Evolutionary conservation across 257 asterid genomes (phyloP).

Genomic region (Capsicum rhomboideum): DNA sequence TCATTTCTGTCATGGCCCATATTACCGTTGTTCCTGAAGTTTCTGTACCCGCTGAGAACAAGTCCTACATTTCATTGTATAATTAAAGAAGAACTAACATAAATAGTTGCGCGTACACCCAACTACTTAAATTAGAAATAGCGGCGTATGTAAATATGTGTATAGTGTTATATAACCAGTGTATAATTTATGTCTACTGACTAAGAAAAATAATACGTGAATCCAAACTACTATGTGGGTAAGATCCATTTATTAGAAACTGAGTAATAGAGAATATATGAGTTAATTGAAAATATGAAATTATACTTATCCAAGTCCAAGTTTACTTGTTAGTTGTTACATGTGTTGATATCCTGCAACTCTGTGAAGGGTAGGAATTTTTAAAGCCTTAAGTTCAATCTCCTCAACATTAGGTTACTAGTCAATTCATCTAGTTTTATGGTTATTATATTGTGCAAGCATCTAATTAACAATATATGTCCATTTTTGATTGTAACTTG

Average conservation of each 20-base stretch:
- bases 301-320: neutral
- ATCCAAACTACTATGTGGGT: no score
- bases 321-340: no score
- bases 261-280: neutral
- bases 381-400: neutral
- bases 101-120: neutral
- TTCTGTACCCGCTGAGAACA: conserved; percentile 1
- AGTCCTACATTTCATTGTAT: neutral
- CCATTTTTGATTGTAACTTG: neutral
- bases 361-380: neutral
- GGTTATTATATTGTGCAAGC: neutral
- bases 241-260: neutral
- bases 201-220: no score
- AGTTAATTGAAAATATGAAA: neutral
- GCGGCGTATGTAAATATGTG: no score
- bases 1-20: conserved; percentile 13
- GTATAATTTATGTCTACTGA: no score
- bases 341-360: neutral
- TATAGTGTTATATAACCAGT: no score
- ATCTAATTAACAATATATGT: neutral
- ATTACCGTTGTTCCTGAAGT: neutral
- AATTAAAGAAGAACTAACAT: neutral
- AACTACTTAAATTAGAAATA: no score
- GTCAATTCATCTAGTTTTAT: neutral
- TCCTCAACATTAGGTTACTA: neutral